Evolutionary conservation across 371 early-diverging fungal genomes (phyloP).

Genomic region (Entomophthora muscae): DNA sequence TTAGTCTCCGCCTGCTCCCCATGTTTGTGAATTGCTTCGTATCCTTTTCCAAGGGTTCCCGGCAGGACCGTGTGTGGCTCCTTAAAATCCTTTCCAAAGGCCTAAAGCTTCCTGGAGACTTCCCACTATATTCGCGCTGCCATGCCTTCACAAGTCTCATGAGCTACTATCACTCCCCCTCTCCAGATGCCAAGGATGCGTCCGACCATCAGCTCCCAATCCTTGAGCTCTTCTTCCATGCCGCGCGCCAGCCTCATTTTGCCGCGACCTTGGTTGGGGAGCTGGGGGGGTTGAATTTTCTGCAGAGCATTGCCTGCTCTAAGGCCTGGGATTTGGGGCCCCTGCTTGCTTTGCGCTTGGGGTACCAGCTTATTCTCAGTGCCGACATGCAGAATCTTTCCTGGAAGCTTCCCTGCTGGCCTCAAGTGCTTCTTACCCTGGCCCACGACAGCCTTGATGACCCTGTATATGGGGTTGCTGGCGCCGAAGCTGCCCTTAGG

Average conservation of each 20-base stretch:
- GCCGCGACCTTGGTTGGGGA: neutral
- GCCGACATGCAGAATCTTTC: neutral
- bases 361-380: neutral
- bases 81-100: neutral
- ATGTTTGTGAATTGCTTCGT: neutral
- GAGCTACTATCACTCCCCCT: neutral
- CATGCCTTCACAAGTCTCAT: neutral
- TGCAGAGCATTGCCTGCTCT: neutral
- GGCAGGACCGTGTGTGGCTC: neutral
- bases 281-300: neutral
- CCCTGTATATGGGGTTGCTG: neutral
- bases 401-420: neutral
- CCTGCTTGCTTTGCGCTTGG: neutral
- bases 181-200: neutral
- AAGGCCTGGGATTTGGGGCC: neutral
- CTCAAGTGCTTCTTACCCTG: neutral
- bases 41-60: neutral
- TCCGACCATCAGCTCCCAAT: neutral
- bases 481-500: neutral
- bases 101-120: neutral
- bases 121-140: neutral
- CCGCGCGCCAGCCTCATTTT: neutral
- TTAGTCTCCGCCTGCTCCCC: neutral
- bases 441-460: neutral
- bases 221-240: neutral